Evolutionary conservation across 1,284 basidiomycete species (phyloP).

Genomic region (Meira nashicola): DNA sequence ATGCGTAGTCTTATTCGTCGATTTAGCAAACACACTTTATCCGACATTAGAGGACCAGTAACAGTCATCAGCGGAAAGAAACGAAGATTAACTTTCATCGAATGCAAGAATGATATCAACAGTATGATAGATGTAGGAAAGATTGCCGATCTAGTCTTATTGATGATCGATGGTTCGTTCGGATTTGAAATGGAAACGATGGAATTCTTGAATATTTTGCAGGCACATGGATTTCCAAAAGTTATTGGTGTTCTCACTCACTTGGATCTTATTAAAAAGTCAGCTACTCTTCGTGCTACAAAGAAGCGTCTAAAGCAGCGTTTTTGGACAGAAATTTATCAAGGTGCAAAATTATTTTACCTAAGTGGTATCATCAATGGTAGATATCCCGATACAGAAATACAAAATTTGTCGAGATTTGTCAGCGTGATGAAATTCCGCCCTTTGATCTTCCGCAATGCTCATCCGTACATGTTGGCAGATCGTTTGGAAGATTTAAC

Average conservation of each 20-base stretch:
- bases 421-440: conserved; percentile 98
- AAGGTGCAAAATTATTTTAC: conserved; percentile 97
- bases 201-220: conserved; percentile 94
- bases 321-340: conserved; percentile 99
- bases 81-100: conserved; percentile 85
- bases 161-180: conserved; percentile 97
- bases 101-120: conserved; percentile 96
- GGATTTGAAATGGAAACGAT: conserved; percentile 99
- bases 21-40: conserved; percentile 89
- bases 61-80: conserved; percentile 88
- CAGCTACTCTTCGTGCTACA: conserved; percentile 75
- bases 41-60: conserved; percentile 84
- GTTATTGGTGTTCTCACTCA: conserved; percentile 94
- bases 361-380: conserved; percentile 96
- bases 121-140: conserved; percentile 98
- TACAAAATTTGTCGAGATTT: conserved; percentile 85
- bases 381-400: conserved; percentile 94
- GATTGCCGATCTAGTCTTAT: conserved; percentile 86
- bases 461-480: conserved; percentile 90
- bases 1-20: conserved; percentile 85
- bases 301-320: conserved; percentile 96
- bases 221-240: conserved; percentile 96
- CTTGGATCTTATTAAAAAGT: conserved; percentile 93
- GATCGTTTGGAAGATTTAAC: conserved; percentile 96
- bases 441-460: conserved; percentile 89